Percentiles rank a stretch among this genome's conserved stretches.
Evolutionary conservation across 495 filamentous ascomycete species (phyloP).

Genomic region (Penicillium crystallinum): DNA sequence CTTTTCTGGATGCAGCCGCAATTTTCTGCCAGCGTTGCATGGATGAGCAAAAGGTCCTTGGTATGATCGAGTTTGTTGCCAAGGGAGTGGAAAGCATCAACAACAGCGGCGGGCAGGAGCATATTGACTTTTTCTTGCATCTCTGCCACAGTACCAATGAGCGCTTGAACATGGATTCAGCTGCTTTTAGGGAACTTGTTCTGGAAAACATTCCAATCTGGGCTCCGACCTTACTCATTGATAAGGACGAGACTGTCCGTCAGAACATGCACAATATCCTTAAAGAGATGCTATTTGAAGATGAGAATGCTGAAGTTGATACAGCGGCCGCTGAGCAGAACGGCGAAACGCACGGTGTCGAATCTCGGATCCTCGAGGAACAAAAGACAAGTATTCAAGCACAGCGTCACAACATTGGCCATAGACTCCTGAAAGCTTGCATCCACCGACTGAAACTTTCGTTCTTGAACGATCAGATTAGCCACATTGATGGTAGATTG

Average conservation of each 20-base stretch:
- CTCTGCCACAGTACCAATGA: slow-evolving; percentile 38
- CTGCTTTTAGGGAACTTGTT: slow-evolving; percentile 38
- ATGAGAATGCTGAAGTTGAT: slow-evolving; percentile 16
- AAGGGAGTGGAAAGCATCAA: slow-evolving; percentile 54
- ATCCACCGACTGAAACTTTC: slow-evolving; percentile 29
- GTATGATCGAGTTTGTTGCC: slow-evolving; percentile 47
- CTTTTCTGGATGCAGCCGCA: slow-evolving; percentile 49
- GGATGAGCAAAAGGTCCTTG: slow-evolving; percentile 30
- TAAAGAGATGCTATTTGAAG: slow-evolving; percentile 48
- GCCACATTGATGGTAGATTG: slow-evolving; percentile 31
- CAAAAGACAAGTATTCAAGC: slow-evolving; percentile 1
- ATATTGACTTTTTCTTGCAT: slow-evolving; percentile 53
- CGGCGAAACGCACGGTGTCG: slow-evolving; percentile 11
- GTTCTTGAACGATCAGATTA: slow-evolving; percentile 22
- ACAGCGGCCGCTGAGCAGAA: not conserved
- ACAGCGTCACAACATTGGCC: slow-evolving; percentile 25
- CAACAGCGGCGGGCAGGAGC: slow-evolving; percentile 51
- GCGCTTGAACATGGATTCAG: slow-evolving; percentile 26
- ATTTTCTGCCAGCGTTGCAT: slow-evolving; percentile 44
- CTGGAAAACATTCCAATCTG: slow-evolving; percentile 56
- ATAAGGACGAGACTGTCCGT: slow-evolving; percentile 52
- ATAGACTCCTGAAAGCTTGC: slow-evolving; percentile 32
- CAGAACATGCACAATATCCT: slow-evolving; percentile 51
- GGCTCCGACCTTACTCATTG: slow-evolving; percentile 64
- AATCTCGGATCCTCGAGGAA: slow-evolving; percentile 8